Evolutionary conservation across 1,284 basidiomycete species (phyloP).

Genomic region (Trichosporon ovoides): DNA sequence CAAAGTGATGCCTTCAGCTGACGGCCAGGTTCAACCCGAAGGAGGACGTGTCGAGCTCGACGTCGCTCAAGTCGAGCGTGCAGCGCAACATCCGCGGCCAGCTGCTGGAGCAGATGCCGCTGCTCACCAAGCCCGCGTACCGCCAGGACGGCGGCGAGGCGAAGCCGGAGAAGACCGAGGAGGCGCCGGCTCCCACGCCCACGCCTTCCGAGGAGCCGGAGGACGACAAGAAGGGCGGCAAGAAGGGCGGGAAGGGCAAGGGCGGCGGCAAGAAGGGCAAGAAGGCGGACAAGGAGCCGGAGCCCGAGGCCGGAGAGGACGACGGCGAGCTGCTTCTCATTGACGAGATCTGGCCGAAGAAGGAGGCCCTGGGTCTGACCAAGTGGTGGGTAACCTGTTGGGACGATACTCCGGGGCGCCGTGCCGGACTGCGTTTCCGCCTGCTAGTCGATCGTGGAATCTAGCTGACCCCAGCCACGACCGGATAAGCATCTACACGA

Average conservation of each 20-base stretch:
- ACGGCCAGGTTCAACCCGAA: slow-evolving; percentile 70
- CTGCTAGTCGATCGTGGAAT: too few species aligned
- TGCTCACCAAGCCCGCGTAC: slow-evolving; percentile 50
- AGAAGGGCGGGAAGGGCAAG: slow-evolving; percentile 37
- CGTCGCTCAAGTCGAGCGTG: slow-evolving; percentile 90
- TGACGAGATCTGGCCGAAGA: slow-evolving; percentile 97
- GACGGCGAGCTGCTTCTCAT: slow-evolving; percentile 55
- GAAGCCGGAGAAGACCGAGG: neutral
- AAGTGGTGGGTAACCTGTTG: slow-evolving; percentile 80
- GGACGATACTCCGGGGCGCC: too few species aligned
- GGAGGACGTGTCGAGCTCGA: slow-evolving; percentile 83
- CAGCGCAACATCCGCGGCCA: slow-evolving; percentile 80
- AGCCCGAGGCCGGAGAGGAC: slow-evolving; percentile 50
- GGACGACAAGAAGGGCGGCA: slow-evolving; percentile 16
- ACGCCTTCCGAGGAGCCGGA: slow-evolving; percentile 22
- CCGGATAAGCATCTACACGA: slow-evolving; percentile 85
- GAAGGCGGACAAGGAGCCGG: slow-evolving; percentile 28
- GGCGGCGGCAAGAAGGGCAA: slow-evolving; percentile 37
- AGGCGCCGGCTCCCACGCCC: slow-evolving; percentile 15
- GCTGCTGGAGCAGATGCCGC: slow-evolving; percentile 78
- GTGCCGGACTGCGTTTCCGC: too few species aligned
- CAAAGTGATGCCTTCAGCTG: too few species aligned
- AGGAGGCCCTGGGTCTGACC: slow-evolving; percentile 83
- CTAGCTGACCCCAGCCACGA: slow-evolving; percentile 64
- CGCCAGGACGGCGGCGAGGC: slow-evolving; percentile 19